Conservation (phyloP, 2,329 filamentous ascomycete genomes). For the Ophiostoma tasmaniense region DNA sequence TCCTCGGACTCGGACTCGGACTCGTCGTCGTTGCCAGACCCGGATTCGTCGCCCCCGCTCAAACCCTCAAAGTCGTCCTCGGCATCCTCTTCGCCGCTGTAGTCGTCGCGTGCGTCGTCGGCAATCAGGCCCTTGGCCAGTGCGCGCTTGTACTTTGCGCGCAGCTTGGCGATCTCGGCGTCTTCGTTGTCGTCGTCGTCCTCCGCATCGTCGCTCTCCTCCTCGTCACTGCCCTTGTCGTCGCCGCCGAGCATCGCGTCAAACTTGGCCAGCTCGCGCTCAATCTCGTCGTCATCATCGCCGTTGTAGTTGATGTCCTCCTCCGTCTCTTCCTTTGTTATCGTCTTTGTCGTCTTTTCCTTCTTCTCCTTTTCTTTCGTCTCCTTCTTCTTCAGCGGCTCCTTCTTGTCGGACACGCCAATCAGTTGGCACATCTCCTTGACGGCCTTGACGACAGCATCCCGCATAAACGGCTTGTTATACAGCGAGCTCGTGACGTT, state of each 20-base stretch:
- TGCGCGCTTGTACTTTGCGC: constrained; percentile 12
- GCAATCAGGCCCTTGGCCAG: constrained; percentile 29
- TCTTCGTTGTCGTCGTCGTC: constrained; percentile 7
- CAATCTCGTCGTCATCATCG: constrained; percentile 19
- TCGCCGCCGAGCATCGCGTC: constrained; percentile 17
- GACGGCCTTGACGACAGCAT: constrained; percentile 41
- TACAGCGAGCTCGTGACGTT: constrained; percentile 53
- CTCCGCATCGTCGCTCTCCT: not conserved
- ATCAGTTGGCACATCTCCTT: constrained; percentile 41
- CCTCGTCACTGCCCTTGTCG: constrained; percentile 21
- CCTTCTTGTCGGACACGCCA: constrained; percentile 33
- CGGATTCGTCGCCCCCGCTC: constrained; percentile 14
- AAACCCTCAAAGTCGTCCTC: constrained; percentile 19
- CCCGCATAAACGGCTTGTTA: constrained; percentile 43
- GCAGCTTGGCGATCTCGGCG: constrained; percentile 13
- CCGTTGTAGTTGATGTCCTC: constrained; percentile 28
- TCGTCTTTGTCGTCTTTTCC: no score
- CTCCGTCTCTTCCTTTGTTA: not conserved
- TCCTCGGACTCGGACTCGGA: constrained; percentile 21
- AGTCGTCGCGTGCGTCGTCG: constrained; percentile 23
- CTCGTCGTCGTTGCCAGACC: constrained; percentile 19
- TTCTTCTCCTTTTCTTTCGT: not conserved
- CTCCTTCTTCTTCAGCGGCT: constrained; percentile 26
- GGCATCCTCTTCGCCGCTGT: constrained; percentile 11
- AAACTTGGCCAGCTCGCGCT: constrained; percentile 16